These are phyloP conservation scores for Meredithiella fracta DNA, from an alignment of 2,329 filamentous ascomycete genomes.

Conservation along the genomic window DNA sequence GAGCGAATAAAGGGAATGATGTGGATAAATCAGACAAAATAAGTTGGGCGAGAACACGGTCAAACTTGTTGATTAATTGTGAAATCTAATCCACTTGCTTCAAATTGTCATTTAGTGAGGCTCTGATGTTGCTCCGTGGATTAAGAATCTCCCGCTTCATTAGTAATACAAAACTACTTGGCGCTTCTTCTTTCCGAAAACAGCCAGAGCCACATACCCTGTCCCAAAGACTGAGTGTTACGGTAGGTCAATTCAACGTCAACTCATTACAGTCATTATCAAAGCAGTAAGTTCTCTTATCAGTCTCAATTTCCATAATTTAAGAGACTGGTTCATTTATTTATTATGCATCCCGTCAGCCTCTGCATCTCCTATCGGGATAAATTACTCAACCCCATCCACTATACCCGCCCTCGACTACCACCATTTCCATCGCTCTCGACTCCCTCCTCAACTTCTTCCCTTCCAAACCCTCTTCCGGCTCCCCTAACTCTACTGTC, in stretches of 20 bases:
- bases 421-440: conserved; percentile 54
- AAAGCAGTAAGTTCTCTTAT: no score
- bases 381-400: conserved; percentile 56
- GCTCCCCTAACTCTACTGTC: conserved; percentile 28
- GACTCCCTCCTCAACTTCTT: conserved; percentile 66
- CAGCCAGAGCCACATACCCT: not conserved
- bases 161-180: conserved; percentile 7
- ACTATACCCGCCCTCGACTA: conserved; percentile 59
- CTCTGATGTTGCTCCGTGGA: not conserved
- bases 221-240: no score
- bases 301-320: no score
- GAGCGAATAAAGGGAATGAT: no score
- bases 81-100: no score
- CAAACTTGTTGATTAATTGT: no score
- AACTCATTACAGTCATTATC: no score
- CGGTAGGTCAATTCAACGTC: no score
- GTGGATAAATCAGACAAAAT: no score
- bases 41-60: no score
- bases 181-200: not conserved
- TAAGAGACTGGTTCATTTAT: not conserved
- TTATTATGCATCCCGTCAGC: conserved; percentile 47
- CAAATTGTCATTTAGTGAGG: not conserved
- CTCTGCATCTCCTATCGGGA: conserved; percentile 87
- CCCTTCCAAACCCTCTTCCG: conserved; percentile 36
- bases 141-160: not conserved